Evolutionary conservation across 805 yeast species (phyloP), one percentile per base, ranked within the genome.

Genomic region (Komagataella ulmi): DNA sequence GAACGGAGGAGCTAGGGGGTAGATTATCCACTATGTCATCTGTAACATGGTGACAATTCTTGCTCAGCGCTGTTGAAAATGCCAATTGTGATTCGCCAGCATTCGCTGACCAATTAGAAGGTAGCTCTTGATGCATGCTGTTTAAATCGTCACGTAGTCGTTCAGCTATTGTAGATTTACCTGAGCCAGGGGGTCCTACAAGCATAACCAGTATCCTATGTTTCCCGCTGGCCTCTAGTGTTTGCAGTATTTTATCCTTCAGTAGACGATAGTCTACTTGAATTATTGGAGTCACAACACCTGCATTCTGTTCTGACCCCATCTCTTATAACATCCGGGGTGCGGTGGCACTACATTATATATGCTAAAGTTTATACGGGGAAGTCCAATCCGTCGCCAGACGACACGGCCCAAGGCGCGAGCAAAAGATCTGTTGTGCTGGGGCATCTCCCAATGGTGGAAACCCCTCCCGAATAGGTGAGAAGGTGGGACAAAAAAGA

Each of bases 141-240:
- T 71, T 76, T n/a, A 81, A 58, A 5, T 57, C 56, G 3, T 64
- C 60, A 40, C 74, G 74, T 5, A 88, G 66, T 3, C 63, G 52
- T 44, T 61, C 60, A 1, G 90, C 81, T 43, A 81, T 59, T 0
- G 95, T 85, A 3, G 90, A 76, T 62, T 88, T 88, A 0, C 96
- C 96, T 0, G 90, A 79, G 5, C 96, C 96, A 2, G 96, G 96
- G 0, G 81, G 73, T 1, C 96, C 96, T 2, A 82, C 80, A 10
- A 88, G 59, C 0, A 84, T 67, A 7, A 88, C 69, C 17, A 83
- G 54, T 2, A 80, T 62, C 56, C 90, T 67, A 53, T 76, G 71
- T 45, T 63, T 61, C 0, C 54, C 53, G 12, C n/a, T 30, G 40
- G 40, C 40, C 14, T 14, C 8, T 12, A 30, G 14, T 30, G 40